Evolutionary conservation across 768 basidiomycete genomes (phyloP).

Genomic region (Collybia sordida): DNA sequence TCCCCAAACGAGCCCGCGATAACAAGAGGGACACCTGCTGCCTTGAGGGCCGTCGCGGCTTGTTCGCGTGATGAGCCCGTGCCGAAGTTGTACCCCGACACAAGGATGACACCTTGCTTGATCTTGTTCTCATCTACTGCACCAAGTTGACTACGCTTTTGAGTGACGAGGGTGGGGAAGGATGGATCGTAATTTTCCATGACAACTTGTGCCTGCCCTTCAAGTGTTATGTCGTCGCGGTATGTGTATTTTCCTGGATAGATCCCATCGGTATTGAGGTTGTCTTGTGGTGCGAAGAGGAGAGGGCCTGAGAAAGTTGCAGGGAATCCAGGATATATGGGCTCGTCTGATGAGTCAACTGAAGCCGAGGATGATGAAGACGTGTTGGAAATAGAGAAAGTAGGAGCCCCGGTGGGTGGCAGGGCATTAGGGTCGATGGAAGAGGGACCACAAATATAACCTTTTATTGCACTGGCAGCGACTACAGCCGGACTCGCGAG

Average conservation of each 20-base stretch:
- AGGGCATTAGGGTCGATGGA: slow-evolving; percentile 53
- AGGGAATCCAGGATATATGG: slow-evolving; percentile 83
- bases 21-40: slow-evolving; percentile 90
- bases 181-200: slow-evolving; percentile 99
- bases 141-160: slow-evolving; percentile 35
- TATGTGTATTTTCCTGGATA: slow-evolving; percentile 99
- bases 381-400: slow-evolving; percentile 51
- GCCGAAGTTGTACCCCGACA: slow-evolving; percentile 97
- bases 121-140: slow-evolving; percentile 19
- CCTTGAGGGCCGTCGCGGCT: slow-evolving; percentile 94
- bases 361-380: slow-evolving; percentile 26
- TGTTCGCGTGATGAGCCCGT: slow-evolving; percentile 98
- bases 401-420: slow-evolving; percentile 52
- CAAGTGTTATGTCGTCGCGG: slow-evolving; percentile 97
- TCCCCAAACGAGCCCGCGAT: slow-evolving; percentile 99
- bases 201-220: slow-evolving; percentile 90
- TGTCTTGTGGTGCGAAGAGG: slow-evolving; percentile 95
- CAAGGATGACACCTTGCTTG: slow-evolving; percentile 73
- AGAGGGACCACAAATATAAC: slow-evolving; percentile 85
- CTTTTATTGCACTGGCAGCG: slow-evolving; percentile 91
- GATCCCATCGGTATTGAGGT: slow-evolving; percentile 96
- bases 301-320: slow-evolving; percentile 76
- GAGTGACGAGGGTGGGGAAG: slow-evolving; percentile 72
- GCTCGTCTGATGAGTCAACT: slow-evolving; percentile 44
- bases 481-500: slow-evolving; percentile 96